phyloP scores from a whole-genome alignment of 2,329 filamentous ascomycete genomes.

The Fonsecaea monophora region DNA sequence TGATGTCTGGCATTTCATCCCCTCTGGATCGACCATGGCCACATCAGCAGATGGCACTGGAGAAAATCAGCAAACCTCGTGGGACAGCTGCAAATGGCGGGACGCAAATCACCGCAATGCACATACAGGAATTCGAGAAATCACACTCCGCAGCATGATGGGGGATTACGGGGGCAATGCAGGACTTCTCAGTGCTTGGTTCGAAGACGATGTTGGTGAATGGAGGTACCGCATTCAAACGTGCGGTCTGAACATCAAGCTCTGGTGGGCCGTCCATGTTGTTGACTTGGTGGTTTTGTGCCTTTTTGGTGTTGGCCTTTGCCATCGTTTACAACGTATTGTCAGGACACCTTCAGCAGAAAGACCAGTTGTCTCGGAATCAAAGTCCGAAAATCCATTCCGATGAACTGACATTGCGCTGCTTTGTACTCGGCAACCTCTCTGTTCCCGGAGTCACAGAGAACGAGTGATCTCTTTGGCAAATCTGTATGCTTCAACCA shows the following conservation, averaged over 20 bases:
- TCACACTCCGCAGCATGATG: slow-evolving; percentile 98
- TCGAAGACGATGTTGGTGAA: slow-evolving; percentile 72
- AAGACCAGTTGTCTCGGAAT: neutral
- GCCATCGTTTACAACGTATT: neutral
- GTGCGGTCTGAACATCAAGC: slow-evolving; percentile 81
- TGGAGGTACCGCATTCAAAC: slow-evolving; percentile 84
- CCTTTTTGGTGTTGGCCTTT: slow-evolving; percentile 34
- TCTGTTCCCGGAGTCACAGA: neutral
- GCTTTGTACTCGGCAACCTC: neutral
- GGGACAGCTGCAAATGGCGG: slow-evolving; percentile 26
- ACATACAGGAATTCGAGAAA: slow-evolving; percentile 74
- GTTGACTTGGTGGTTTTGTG: slow-evolving; percentile 63
- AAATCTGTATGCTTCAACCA: neutral
- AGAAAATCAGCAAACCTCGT: slow-evolving; percentile 42
- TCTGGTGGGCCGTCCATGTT: slow-evolving; percentile 92
- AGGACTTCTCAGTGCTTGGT: slow-evolving; percentile 88
- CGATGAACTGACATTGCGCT: neutral
- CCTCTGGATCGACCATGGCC: slow-evolving; percentile 30
- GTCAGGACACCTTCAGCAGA: neutral
- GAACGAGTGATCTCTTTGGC: neutral
- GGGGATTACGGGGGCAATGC: slow-evolving; percentile 93
- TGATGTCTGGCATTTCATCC: slow-evolving; percentile 81
- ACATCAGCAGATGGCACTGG: slow-evolving; percentile 34
- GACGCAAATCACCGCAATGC: slow-evolving; percentile 18
- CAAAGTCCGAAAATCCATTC: neutral